These are phyloP conservation scores for Medicago truncatula DNA, from an alignment of 306 rosid species.

Conservation along the genomic window MtrunA17r5.0-ANR NC_053043.1:1481501-1482000, in stretches of 20 bases:
- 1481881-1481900: constrained; percentile 76
- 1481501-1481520: constrained; percentile 16
- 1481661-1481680: too few species aligned
- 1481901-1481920: constrained; percentile 68
- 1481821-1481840: constrained; percentile 63
- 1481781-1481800: constrained; percentile 6
- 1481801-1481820: constrained; percentile 38
- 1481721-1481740: too few species aligned
- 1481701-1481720: too few species aligned
- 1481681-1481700: too few species aligned
- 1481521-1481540: constrained; percentile 13
- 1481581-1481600: constrained; percentile 70
- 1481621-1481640: constrained; percentile 52
- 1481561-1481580: constrained; percentile 66
- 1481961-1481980: constrained; percentile 4
- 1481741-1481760: too few species aligned
- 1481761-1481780: too few species aligned
- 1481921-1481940: constrained; percentile 70
- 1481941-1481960: constrained; percentile 40
- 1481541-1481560: constrained; percentile 51
- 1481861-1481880: constrained; percentile 69
- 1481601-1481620: constrained; percentile 71
- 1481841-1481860: constrained; percentile 65
- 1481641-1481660: too few species aligned
- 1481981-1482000: background rate